These are phyloP conservation scores for Rhizophagus sp. DNA, from an alignment of 192 early-diverging fungal genomes.

Conservation along the genomic window DNA sequence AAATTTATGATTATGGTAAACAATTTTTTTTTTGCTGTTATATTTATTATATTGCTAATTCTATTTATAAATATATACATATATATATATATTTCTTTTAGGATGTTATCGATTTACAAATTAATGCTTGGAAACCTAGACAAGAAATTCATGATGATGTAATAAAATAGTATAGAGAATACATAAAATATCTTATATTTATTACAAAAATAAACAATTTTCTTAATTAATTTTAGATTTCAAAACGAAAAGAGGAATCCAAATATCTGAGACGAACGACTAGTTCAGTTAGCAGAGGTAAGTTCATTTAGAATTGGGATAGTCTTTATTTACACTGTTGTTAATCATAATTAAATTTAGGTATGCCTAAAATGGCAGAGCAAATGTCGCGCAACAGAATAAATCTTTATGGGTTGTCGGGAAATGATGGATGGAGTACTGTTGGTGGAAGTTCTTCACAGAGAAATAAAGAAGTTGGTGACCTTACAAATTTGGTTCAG, in stretches of 20 bases:
- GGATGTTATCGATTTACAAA: constrained; percentile 83
- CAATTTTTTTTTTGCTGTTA: no score
- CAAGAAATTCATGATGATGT: constrained; percentile 60
- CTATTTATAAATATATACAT: no score
- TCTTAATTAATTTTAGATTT: constrained; percentile 33
- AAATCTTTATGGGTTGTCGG: no score
- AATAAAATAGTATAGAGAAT: not conserved
- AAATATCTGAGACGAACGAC: constrained; percentile 67
- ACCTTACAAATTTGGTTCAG: constrained; percentile 80
- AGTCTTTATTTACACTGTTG: not conserved
- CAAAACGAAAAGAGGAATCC: constrained; percentile 72
- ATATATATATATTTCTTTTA: no score
- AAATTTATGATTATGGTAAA: no score
- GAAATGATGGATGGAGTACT: constrained; percentile 79
- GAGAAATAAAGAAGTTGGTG: constrained; percentile 51
- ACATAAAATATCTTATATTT: not conserved
- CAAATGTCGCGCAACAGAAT: constrained; percentile 60
- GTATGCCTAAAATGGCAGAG: constrained; percentile 61
- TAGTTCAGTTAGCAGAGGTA: constrained; percentile 58
- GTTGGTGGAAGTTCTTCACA: constrained; percentile 55
- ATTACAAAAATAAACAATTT: no score
- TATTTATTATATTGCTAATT: no score
- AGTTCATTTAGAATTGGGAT: not conserved
- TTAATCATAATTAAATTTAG: not conserved
- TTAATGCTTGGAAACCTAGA: constrained; percentile 74